Conservation (phyloP, 176 grass and related monocot genomes). For the Guadua angustifolia region DNA sequence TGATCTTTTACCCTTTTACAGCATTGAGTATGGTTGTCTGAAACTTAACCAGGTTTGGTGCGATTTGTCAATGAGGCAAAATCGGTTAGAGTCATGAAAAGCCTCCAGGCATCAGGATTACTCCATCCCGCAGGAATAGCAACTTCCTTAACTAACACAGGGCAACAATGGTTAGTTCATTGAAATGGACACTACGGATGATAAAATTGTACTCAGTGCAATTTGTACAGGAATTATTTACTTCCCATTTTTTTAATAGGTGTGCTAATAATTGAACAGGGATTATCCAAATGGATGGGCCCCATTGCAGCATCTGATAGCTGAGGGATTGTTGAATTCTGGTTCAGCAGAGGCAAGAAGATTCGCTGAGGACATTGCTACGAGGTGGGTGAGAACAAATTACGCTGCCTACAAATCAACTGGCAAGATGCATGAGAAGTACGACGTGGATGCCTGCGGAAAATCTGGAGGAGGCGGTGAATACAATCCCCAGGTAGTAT, state of each 20-base stretch:
- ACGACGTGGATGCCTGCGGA: constrained; percentile 68
- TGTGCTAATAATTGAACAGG: constrained; percentile 50
- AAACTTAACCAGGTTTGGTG: constrained; percentile 40
- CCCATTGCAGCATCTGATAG: constrained; percentile 87
- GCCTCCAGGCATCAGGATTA: constrained; percentile 76
- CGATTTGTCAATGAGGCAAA: constrained; percentile 40
- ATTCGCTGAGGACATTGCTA: constrained; percentile 72
- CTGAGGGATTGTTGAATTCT: constrained; percentile 63
- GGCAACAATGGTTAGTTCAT: constrained; percentile 79
- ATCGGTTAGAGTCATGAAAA: constrained; percentile 57
- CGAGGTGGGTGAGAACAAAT: constrained; percentile 94
- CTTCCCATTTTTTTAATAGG: background rate
- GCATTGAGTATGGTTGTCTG: constrained; percentile 15
- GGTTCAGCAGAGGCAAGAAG: constrained; percentile 58
- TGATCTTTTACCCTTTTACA: background rate
- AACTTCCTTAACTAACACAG: constrained; percentile 76
- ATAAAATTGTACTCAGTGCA: constrained; percentile 20
- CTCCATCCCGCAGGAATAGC: constrained; percentile 73
- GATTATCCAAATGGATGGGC: constrained; percentile 98
- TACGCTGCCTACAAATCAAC: constrained; percentile 70
- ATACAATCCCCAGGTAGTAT: constrained; percentile 86
- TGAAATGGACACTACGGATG: constrained; percentile 5
- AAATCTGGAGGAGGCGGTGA: constrained; percentile 76
- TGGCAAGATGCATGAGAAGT: constrained; percentile 89
- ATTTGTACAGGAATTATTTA: background rate